Percentiles rank a stretch among this genome's conserved stretches.
phyloP scores from a whole-genome alignment of 2,329 filamentous ascomycete species.

The Apiospora saccharicola region DNA sequence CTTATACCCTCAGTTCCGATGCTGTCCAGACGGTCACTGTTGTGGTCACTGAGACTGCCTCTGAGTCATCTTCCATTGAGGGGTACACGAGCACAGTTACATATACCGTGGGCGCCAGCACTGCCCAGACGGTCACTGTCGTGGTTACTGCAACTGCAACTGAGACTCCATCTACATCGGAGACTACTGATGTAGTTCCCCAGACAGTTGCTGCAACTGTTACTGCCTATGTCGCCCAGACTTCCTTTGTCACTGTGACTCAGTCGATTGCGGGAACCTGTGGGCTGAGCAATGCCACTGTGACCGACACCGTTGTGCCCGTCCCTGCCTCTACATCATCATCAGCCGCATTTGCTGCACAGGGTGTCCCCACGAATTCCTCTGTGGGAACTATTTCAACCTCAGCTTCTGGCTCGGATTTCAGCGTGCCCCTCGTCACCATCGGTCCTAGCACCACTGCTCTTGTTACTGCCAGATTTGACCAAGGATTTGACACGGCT shows the following conservation, averaged over 20 bases:
- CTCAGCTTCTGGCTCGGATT: not conserved
- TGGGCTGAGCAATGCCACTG: not conserved
- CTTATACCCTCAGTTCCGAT: not conserved
- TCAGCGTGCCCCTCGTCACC: slow-evolving; percentile 7
- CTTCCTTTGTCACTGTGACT: slow-evolving; percentile 13
- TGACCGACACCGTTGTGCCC: slow-evolving; percentile 6
- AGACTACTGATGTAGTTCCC: not conserved
- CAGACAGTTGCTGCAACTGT: not conserved
- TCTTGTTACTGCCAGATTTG: slow-evolving; percentile 9
- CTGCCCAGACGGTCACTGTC: slow-evolving; percentile 17
- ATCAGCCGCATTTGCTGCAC: not conserved
- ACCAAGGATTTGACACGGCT: not conserved
- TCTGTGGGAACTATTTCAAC: not conserved
- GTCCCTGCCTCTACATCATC: slow-evolving; percentile 16
- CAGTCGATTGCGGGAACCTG: not conserved
- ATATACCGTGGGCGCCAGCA: not conserved
- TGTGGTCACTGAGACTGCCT: not conserved
- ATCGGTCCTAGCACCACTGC: slow-evolving; percentile 14
- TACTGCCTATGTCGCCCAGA: slow-evolving; percentile 10
- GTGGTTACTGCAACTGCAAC: not conserved
- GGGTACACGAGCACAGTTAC: not conserved
- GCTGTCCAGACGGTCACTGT: not conserved
- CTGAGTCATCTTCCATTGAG: not conserved
- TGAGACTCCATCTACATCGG: not conserved
- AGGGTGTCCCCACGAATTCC: not conserved